Evolutionary conservation across 768 basidiomycete species (phyloP).

Genomic region (Boletellus sp.): DNA sequence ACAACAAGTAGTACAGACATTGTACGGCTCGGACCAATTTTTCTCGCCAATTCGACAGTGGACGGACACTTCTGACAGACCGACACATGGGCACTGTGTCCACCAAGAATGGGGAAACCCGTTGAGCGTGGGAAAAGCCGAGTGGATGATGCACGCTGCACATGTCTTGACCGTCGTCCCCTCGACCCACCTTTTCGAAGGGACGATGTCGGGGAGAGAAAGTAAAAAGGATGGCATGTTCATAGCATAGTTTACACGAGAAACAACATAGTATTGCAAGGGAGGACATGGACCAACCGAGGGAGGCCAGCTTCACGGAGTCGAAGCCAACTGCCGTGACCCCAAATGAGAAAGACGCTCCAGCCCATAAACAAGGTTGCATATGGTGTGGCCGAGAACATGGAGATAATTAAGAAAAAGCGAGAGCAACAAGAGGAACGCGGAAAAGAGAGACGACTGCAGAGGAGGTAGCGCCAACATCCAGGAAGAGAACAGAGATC

Average conservation of each 20-base stretch:
- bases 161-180: no score
- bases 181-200: no score
- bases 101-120: no score
- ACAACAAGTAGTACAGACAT: no score
- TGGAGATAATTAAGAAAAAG: slow-evolving; percentile 9
- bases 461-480: slow-evolving; percentile 17
- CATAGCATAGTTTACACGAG: slow-evolving; percentile 6
- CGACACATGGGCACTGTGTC: no score
- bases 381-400: slow-evolving; percentile 8
- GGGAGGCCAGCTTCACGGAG: neutral
- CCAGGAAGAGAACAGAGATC: slow-evolving; percentile 1
- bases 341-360: slow-evolving; percentile 8
- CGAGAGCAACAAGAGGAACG: slow-evolving; percentile 29
- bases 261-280: slow-evolving; percentile 10
- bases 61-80: no score
- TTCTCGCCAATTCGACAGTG: no score
- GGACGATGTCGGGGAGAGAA: no score
- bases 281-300: slow-evolving; percentile 5
- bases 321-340: neutral
- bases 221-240: neutral
- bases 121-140: no score
- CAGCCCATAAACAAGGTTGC: slow-evolving; percentile 15
- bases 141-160: no score
- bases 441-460: slow-evolving; percentile 14
- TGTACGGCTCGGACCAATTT: no score